These are phyloP conservation scores for Lachancea nothofagi DNA, from an alignment of 805 yeast genomes.

Conservation along the genomic window DNA sequence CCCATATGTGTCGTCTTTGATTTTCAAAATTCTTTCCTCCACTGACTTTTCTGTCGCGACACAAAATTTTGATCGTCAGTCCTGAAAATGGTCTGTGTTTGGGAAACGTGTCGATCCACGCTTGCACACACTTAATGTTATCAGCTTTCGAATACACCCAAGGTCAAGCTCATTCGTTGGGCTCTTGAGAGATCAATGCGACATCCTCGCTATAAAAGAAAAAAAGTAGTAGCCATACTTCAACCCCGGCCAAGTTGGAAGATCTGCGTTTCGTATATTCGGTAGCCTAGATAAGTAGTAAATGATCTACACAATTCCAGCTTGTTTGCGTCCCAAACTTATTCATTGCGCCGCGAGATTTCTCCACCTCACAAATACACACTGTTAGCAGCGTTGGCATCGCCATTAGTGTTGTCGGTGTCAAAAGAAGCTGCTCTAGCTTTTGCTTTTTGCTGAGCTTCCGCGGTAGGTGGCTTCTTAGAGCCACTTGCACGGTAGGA, in stretches of 20 bases:
- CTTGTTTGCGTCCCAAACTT: too few species aligned
- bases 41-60: not conserved
- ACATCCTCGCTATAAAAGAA: too few species aligned
- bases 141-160: too few species aligned
- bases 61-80: not conserved
- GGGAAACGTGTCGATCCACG: not conserved
- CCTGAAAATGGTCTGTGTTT: not conserved
- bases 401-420: constrained; percentile 36
- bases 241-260: not conserved
- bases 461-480: constrained; percentile 8
- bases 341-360: too few species aligned
- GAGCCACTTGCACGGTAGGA: constrained; percentile 34
- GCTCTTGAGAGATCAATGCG: too few species aligned
- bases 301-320: not conserved
- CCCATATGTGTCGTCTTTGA: not conserved
- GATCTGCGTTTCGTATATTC: not conserved
- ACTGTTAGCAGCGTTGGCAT: constrained; percentile 35
- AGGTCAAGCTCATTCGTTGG: too few species aligned
- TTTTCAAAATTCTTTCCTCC: too few species aligned
- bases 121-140: too few species aligned
- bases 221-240: not conserved
- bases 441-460: not conserved
- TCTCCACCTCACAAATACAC: constrained; percentile 19
- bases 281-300: not conserved
- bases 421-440: constrained; percentile 18